Evolutionary conservation across 768 basidiomycete genomes (phyloP), one percentile per base, ranked within the genome.

Genomic region (Naganishia antarctica): DNA sequence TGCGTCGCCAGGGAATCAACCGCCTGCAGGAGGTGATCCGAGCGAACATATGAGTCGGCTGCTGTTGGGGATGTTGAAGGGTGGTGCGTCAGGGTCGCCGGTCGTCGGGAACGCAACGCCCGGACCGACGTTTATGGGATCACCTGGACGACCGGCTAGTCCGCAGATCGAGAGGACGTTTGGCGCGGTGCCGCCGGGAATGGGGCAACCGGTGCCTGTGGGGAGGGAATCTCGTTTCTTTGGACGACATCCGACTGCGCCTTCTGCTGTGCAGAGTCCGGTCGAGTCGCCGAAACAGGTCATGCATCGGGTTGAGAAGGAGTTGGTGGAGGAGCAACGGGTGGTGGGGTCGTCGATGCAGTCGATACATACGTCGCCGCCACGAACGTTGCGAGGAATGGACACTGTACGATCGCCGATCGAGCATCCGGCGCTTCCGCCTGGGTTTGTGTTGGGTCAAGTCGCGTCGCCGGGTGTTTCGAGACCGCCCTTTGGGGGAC

Each of bases 41-140:
- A 48, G 40, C 23, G 65, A 66, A 15, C 59, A 66, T 31, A 66
- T 66, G 65, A 60, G 46, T 29, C 26, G 65, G 43, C 28, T 66
- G 43, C 28, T 66, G 37, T n/a, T 66, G 60, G 65, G 65, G 4
- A 66, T 66, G 65, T 37, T 66, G 31, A 66, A 66, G 28, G 43
- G 43, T 44, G 11, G n/a, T 44, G 43, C 13, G 9, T 12, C n/a
- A n/a, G n/a, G n/a, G n/a, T 44, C 43, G 43, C 43, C 43, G 43
- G 43, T 44, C 43, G n/a, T 44, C 34, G 43, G 43, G 6, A 44
- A 12, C 18, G 43, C 43, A 7, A 44, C 11, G 5, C 8, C 11
- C n/a, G 43, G n/a, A n/a, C n/a, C 43, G 7, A 37, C 34, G 34
- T 37, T 37, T 37, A 15, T 15, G 34, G 34, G 8, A 7, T 15